A percentile compares a stretch with the other conserved stretches of the same genome.
Evolutionary conservation across 2,329 filamentous ascomycete species (phyloP).

Genomic region (Verruconis gallopava): DNA sequence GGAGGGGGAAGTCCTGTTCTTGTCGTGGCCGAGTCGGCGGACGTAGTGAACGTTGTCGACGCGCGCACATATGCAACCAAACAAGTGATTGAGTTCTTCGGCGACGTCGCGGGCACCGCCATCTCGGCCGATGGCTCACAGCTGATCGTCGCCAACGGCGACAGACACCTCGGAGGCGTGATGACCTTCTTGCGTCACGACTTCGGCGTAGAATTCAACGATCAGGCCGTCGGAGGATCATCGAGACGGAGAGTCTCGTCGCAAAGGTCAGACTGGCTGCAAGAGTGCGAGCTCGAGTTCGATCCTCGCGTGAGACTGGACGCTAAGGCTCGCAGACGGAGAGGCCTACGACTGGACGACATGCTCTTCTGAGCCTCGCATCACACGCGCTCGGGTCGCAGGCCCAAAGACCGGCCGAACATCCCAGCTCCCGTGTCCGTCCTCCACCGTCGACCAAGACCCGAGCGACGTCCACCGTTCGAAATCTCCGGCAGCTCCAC

Average conservation of each 20-base stretch:
- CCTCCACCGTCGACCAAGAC: no score
- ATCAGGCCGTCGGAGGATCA: not conserved
- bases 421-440: no score
- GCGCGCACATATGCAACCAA: conserved; percentile 49
- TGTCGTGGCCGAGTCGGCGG: conserved; percentile 62
- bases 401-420: no score
- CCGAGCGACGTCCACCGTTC: no score
- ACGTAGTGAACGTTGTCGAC: conserved; percentile 59
- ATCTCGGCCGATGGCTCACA: conserved; percentile 56
- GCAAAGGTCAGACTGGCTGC: conserved; percentile 4
- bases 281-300: conserved; percentile 7
- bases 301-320: conserved; percentile 4
- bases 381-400: no score
- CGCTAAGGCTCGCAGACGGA: conserved; percentile 8
- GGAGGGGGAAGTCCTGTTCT: conserved; percentile 55
- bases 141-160: conserved; percentile 55
- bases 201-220: not conserved
- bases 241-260: not conserved
- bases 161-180: conserved; percentile 52
- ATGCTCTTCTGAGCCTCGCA: conserved; percentile 2
- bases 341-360: conserved; percentile 4
- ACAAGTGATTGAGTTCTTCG: conserved; percentile 62
- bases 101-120: conserved; percentile 56
- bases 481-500: no score
- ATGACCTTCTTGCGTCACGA: conserved; percentile 30